Base-by-base conservation (phyloP, 169 alveolate genomes). In the Plasmodium berghei region DNA sequence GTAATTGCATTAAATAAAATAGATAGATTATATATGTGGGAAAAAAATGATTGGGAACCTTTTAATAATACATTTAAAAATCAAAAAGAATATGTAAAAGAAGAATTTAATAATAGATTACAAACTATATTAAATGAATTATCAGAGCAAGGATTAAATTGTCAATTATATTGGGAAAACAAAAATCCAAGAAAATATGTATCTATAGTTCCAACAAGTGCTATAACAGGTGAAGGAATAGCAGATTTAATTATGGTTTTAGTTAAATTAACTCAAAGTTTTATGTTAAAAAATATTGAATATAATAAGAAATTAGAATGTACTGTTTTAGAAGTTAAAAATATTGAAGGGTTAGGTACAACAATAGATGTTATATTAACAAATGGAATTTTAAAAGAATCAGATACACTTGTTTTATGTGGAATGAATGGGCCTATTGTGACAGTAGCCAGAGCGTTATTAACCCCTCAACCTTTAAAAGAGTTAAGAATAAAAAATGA, bases 191-290 rank as follows among this genome's bases (percentile, higher is more conserved):
- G 97, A 28, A 94, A 97, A 55, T 97, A 94, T 91, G 96, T 99
- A 24, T 97, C 99, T 48, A 96, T 98, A 9, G 99, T 98, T 14
- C 99, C 99, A 1, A 99, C 99, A 16, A 96, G 99, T 55, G 99
- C 99, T 3, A 95, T 98, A 54, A 99, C 99, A 3, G 99, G 99
- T 26, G 99, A 98, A 92, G 99, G 99, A 16, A 93, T 99, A 5
- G 99, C 99, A 18, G 99, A 98, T 89, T 88, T 99, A 45, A 89
- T 99, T 64, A 96, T 96, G 62, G 93, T 98, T 48, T 92, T 99
- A 46, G 97, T 97, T 6, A 96, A 98, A 67, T 93, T 96, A 61
- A 96, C 99, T 0, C 98, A 98, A 73, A 96, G 87, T 52, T 87
- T 97, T 90, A 95, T 96, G 97, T 94, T 93, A 34, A 94, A 97